Conservation (phyloP, 225 moss, liverwort and hornwort genomes). For the Thuidium tamariscinum region DNA sequence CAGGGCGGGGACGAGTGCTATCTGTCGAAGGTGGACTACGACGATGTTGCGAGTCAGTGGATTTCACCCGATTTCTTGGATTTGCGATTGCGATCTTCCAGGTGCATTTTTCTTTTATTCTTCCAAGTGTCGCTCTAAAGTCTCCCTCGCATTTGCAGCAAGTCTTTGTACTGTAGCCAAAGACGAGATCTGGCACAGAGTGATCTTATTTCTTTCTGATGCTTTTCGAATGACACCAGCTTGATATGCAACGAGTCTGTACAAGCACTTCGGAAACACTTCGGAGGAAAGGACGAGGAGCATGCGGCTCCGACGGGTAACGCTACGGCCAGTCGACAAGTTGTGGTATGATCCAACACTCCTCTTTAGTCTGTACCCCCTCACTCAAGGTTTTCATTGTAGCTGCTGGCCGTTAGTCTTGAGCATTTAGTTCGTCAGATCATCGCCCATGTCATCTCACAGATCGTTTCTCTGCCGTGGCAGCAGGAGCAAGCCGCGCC, state of each 20-base stretch:
- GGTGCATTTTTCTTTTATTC: background rate
- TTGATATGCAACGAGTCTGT: constrained; percentile 27
- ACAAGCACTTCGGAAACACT: constrained; percentile 30
- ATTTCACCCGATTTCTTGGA: constrained; percentile 30
- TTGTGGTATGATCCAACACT: background rate
- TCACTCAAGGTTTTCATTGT: background rate
- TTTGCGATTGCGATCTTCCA: constrained; percentile 30
- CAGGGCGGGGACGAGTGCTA: constrained; percentile 36
- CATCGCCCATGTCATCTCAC: background rate
- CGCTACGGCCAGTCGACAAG: background rate
- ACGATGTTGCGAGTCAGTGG: constrained; percentile 14
- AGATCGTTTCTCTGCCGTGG: background rate
- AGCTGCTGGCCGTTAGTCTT: background rate
- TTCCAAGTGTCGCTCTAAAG: background rate
- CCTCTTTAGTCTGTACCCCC: background rate
- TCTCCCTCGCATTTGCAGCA: background rate
- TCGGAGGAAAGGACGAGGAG: background rate
- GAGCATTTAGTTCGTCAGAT: background rate
- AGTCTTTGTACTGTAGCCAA: background rate
- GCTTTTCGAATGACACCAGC: background rate
- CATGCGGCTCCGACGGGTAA: background rate
- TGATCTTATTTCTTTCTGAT: background rate
- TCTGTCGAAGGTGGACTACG: constrained; percentile 20
- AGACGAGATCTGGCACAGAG: background rate
- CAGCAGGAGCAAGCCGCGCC: background rate